These are phyloP conservation scores for Capillidium heterosporum DNA, from an alignment of 371 early-diverging fungal species.

Conservation along the genomic window DNA sequence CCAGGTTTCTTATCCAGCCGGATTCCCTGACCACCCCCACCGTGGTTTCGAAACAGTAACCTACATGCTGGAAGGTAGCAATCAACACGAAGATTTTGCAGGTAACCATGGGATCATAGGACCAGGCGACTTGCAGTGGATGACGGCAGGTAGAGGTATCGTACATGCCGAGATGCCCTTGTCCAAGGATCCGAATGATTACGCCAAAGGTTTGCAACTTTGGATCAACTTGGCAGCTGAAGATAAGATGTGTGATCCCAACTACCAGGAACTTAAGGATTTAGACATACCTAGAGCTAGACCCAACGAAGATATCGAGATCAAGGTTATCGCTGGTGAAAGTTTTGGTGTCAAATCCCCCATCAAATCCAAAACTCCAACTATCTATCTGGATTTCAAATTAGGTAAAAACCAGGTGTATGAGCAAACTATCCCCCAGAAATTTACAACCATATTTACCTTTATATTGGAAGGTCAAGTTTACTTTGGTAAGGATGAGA, in stretches of 20 bases:
- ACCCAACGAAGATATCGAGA: conserved; percentile 27
- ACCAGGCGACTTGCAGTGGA: conserved; percentile 45
- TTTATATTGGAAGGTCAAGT: conserved; percentile 41
- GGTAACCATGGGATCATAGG: conserved; percentile 55
- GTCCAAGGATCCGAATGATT: conserved; percentile 14
- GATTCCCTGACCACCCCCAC: conserved; percentile 45
- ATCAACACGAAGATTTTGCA: conserved; percentile 39
- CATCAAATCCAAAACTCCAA: conserved; percentile 46
- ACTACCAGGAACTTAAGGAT: conserved; percentile 42
- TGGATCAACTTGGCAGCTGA: conserved; percentile 46
- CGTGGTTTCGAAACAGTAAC: conserved; percentile 40
- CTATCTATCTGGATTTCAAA: conserved; percentile 48
- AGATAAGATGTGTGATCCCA: conserved; percentile 45
- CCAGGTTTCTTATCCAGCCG: conserved; percentile 16
- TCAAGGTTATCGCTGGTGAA: conserved; percentile 63
- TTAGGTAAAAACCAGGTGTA: conserved; percentile 26
- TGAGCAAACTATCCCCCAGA: conserved; percentile 32
- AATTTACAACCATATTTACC: conserved; percentile 33
- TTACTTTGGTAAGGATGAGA: conserved; percentile 23
- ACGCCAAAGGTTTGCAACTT: conserved; percentile 39
- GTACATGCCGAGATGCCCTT: conserved; percentile 46
- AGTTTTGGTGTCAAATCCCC: conserved; percentile 32
- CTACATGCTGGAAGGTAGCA: conserved; percentile 17
- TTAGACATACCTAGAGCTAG: conserved; percentile 19
- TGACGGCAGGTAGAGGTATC: conserved; percentile 43